A percentile compares a stretch with the other conserved stretches of the same genome.
Evolutionary conservation across 2,329 filamentous ascomycete species (phyloP).

Genomic region (Beauveria varroae): DNA sequence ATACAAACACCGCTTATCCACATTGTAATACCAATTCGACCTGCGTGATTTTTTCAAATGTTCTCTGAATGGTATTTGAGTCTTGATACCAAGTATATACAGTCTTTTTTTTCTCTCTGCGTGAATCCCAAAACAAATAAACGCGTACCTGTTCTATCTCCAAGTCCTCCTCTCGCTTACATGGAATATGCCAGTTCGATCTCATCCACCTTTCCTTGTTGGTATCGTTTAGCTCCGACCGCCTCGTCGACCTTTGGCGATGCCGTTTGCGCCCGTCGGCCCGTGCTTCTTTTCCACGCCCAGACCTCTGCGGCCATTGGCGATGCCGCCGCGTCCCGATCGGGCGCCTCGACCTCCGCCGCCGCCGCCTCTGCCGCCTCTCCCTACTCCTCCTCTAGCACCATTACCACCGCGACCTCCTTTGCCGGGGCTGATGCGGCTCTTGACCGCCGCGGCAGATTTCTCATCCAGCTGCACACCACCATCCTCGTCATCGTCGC

Average conservation of each 20-base stretch:
- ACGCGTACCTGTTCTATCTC: neutral
- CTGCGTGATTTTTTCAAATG: neutral
- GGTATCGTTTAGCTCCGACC: conserved; percentile 13
- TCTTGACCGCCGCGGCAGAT: conserved; percentile 46
- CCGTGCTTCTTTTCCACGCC: conserved; percentile 45
- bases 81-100: conserved; percentile 2
- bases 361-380: conserved; percentile 22
- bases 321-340: conserved; percentile 29
- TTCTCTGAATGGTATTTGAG: neutral
- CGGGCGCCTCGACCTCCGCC: conserved; percentile 22
- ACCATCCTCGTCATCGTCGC: conserved; percentile 39
- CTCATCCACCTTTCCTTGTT: neutral
- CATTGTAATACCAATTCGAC: neutral
- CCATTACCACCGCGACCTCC: conserved; percentile 25
- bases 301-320: conserved; percentile 39
- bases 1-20: neutral
- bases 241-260: conserved; percentile 33
- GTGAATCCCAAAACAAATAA: neutral
- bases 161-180: neutral
- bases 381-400: conserved; percentile 29
- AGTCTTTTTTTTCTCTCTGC: neutral
- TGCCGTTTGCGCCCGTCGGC: conserved; percentile 23
- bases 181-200: neutral
- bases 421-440: conserved; percentile 34
- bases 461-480: conserved; percentile 40